A percentile compares a stretch with the other conserved stretches of the same genome.
Conservation (phyloP, 2,329 filamentous ascomycete species). For the Colletotrichum eleusines region DNA sequence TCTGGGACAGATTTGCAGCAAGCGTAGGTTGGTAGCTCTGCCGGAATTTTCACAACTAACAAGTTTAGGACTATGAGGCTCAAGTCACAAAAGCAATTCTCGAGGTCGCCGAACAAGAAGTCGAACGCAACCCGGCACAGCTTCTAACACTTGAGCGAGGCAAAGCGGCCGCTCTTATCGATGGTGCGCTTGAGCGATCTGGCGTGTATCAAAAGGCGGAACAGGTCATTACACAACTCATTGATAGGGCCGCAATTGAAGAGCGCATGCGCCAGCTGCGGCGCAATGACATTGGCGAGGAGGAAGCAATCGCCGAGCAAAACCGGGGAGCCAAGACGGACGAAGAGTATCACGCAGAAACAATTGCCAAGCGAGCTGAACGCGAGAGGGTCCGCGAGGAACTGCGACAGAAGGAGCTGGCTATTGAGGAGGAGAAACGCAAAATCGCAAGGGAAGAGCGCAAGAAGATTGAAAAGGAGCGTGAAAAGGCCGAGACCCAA, state of each 20-base stretch:
- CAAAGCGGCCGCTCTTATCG: constrained; percentile 80
- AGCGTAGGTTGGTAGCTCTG: constrained; percentile 63
- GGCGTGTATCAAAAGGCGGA: constrained; percentile 81
- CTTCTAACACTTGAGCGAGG: constrained; percentile 79
- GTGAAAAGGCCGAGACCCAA: constrained; percentile 62
- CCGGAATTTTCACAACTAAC: not conserved
- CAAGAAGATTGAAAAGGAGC: constrained; percentile 61
- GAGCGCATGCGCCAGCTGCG: constrained; percentile 76
- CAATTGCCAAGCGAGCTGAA: constrained; percentile 68
- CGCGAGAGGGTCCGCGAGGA: constrained; percentile 73
- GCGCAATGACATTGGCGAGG: constrained; percentile 75
- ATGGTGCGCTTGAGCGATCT: constrained; percentile 81
- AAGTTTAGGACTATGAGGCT: constrained; percentile 73
- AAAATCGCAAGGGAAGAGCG: constrained; percentile 69
- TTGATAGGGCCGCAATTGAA: constrained; percentile 77
- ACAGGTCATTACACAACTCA: constrained; percentile 71
- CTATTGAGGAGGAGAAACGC: constrained; percentile 72
- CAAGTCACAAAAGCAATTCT: constrained; percentile 76
- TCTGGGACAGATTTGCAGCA: constrained; percentile 80
- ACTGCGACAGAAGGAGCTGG: constrained; percentile 68
- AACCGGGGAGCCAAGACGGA: constrained; percentile 78
- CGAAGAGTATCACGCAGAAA: constrained; percentile 78
- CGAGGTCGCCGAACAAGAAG: constrained; percentile 77
- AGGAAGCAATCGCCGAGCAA: constrained; percentile 75
- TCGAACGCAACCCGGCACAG: constrained; percentile 78